Base-by-base conservation (phyloP, 495 filamentous ascomycete species). In the Rusavskia elegans region DNA sequence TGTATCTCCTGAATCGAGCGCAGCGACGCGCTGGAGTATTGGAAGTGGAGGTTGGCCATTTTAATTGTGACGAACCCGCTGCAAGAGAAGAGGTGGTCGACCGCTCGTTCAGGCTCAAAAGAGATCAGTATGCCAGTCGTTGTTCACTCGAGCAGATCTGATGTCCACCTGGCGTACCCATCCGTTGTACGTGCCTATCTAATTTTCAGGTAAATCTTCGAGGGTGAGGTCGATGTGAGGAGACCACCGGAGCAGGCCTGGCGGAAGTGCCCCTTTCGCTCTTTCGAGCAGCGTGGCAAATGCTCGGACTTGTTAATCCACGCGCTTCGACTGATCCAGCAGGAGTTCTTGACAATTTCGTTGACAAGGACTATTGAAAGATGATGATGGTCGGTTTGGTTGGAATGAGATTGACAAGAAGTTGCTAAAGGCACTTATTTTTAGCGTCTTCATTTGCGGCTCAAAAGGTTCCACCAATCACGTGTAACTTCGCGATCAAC, bases 1-100 rank as follows among this genome's bases (percentile, higher is more conserved):
- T 97, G 93, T 57, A 99, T 94, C 76, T 97, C 92, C 75, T 94
- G 80, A 56, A 99, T 87, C 52, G 83, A 87, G 73, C 88, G 87
- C 77, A 95, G 72, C 59, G 89, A 87, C 79, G 92, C 92, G 74
- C 86, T 89, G 59, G 92, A 97, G 64, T 87, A 83, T 52, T 83
- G 76, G 59, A 95, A 95, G 63, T 82, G 83, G 60, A 95, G 82
- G 71, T 93, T 92, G 75, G 89, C 81, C 92, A 96, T 97, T 62
- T 62, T 88, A 64, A 67, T 64, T 57, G 64, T 63, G 50, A 53
- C 17, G 14, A 45, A 40, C 41, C 48, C 39, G 27, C 19, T 51
- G 41, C 11, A 51, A 51, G 39, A 49, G 41, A 25, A 20, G 46
- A 35, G 23, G 36, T 46, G 25, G 25, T 27, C 25, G 25, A 27